phyloP scores from a whole-genome alignment of 176 grass and related monocot genomes.

The Carex littledalei region DNA sequence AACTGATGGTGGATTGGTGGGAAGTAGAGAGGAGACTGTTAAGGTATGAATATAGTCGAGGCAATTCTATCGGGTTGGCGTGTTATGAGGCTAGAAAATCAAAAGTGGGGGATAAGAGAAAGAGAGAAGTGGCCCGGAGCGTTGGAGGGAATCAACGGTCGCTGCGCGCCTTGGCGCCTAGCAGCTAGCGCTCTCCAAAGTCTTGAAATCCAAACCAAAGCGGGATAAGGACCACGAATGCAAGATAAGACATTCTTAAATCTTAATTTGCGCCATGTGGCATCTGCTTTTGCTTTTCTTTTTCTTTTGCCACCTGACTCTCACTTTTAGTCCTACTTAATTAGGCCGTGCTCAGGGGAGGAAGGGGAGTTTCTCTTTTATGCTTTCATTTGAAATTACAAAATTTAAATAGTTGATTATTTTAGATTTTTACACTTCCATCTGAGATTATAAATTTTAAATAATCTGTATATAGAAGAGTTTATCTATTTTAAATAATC shows the following conservation, averaged over 20 bases:
- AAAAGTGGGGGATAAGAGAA: conserved; percentile 18
- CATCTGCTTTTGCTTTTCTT: too few relatives aligned
- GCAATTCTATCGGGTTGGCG: conserved; percentile 6
- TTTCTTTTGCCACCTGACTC: too few relatives aligned
- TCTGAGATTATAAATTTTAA: too few relatives aligned
- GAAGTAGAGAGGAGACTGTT: neutral
- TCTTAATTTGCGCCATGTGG: too few relatives aligned
- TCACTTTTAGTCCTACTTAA: too few relatives aligned
- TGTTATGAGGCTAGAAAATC: conserved; percentile 20
- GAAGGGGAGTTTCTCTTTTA: too few relatives aligned
- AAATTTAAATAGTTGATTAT: too few relatives aligned
- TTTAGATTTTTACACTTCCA: too few relatives aligned
- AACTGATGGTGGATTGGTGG: neutral
- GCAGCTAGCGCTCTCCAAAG: neutral
- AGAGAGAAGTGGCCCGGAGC: neutral
- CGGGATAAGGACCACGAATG: neutral
- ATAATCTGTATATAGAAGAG: too few relatives aligned
- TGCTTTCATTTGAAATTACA: too few relatives aligned
- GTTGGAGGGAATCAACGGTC: conserved; percentile 19
- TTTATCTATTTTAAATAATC: too few relatives aligned
- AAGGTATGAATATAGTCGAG: neutral
- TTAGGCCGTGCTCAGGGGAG: too few relatives aligned
- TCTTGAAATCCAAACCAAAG: neutral
- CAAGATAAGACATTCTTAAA: neutral
- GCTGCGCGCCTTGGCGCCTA: neutral